Evolutionary conservation across 257 asterid genomes (phyloP), one percentile per base, ranked within the genome.

Genomic region (Nicotiana benthamiana): DNA sequence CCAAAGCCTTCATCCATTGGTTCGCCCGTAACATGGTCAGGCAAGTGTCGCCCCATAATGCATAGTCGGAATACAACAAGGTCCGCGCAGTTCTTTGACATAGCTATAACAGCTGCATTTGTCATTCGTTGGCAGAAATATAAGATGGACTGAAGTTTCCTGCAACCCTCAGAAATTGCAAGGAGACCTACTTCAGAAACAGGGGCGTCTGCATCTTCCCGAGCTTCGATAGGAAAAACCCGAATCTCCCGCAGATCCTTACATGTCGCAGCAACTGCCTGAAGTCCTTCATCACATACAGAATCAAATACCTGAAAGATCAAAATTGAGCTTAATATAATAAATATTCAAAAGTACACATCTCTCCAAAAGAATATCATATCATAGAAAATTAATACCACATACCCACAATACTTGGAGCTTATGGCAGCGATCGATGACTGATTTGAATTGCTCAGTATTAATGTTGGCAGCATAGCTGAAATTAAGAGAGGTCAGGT

Each of bases 1-100:
- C 88, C 91, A 62, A 89, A 89, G 36, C 92, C 92, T 84, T 89
- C 92, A 57, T 89, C 92, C 92, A 89, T 89, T 18, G 92, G 84
- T 57, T 86, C 87, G n/a, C 88, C 85, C 17, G 91, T 89, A 26
- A 75, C 15, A 32, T 82, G 89, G 67, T 89, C 92, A 9, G 88
- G 92, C 43, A 80, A 80, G 75, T 83, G 90, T 16, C 89, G 80
- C 11, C 86, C 91, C 89, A 89, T 89, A 53, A 89, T 89, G 72
- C 92, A 89, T 28, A 89, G 87, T 53, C 92, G 92, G 80, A 89
- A 89, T 20, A 89, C 92, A 40, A 66, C 86, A 75, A 89, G 88
- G 77, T 87, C 88, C 1, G 87, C 83, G 82, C 89, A 89, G 82
- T 89, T 87, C 83, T 82, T 82, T 62, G 92, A 89, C 88, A 87